Evolutionary conservation across 1,284 basidiomycete genomes (phyloP), one percentile per base, ranked within the genome.

Genomic region (Ustilago crameri): DNA sequence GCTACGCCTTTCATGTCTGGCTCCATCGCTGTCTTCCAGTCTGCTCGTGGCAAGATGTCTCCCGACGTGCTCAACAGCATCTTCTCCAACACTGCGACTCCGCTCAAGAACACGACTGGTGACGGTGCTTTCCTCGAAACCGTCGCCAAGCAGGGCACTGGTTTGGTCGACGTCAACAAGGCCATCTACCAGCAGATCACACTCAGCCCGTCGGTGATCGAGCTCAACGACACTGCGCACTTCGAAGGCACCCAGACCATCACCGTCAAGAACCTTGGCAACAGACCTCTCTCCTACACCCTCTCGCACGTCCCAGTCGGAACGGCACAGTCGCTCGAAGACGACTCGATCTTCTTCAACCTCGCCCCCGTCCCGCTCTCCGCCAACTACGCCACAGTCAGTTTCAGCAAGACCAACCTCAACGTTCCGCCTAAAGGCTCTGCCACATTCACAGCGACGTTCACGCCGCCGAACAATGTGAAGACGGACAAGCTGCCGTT

Each of bases 181-280:
- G 90, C 90, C 0, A 84, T 91, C 47, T 85, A 87, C 65, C 84
- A 88, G 52, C 62, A 69, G 38, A 63, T 89, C 4, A 74, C 87
- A 22, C 84, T 91, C 32, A 86, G 86, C 3, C 90, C 89, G 4
- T 85, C 87, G 5, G 87, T 89, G 78, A 83, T 91, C 23, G 82
- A 88, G 59, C 84, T 91, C 51, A 92, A 91, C 80, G 90, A 91
- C 81, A 91, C 90, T 1, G 86, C 80, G 85, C 85, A 49, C 49
- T 51, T 55, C 24, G 60, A 56, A 34, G 46, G 61, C 47, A 42
- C 70, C 15, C 67, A 73, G 46, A 73, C 66, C n/a, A 68, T 82
- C 46, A 65, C 51, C 0, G 41, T 83, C 22, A 56, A 43, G 48
- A 84, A 84, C 61, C 51, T 58, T 2, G 78, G 76, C 40, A 73